Evolutionary conservation across 306 rosid genomes (phyloP), one percentile per base, ranked within the genome.

Genomic region (Leucaena leucocephala): DNA sequence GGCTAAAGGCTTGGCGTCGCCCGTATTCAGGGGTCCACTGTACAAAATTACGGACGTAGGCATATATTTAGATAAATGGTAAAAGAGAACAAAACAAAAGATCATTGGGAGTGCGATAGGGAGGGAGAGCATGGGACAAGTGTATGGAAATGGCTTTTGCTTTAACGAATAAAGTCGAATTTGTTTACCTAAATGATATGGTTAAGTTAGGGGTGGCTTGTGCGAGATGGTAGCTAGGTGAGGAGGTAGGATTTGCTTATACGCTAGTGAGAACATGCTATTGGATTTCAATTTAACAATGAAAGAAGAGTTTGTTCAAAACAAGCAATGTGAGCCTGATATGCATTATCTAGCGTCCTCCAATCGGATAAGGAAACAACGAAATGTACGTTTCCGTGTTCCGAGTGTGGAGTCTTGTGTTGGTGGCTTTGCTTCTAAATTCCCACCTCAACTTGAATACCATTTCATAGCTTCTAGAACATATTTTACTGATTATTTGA

Each of bases 261-360:
- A 85, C 76, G 84, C 43, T 77, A 73, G 80, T 72, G 44, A 77
- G 50, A 84, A 67, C 80, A 55, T 5, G 3, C 70, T 15, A 84
- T 84, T 81, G 85, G 82, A 50, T 6, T 43, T 3, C 21, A 6
- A 64, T 64, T 43, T 2, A 71, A 22, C 22, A 50, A 43, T 14
- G 38, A 74, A 22, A n/a, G n/a, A 63, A n/a, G 76, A 76, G 78
- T 64, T 71, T 76, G 68, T 38, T 66, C 48, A 71, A 38, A 54
- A 38, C 45, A 84, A 84, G 82, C 62, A 75, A 3, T 19, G 70
- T 43, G 68, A 22, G 33, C 5, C 21, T 6, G 68, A 67, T 67
- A 3, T 27, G 27, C 27, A 27, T 27, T 27, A 27, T 27, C 27
- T 27, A 27, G 27, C 27, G 27, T 27, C 43, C 3, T 13, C 40